Conservation (phyloP, 2,329 filamentous ascomycete genomes). For the Aphanocladium album region DNA sequence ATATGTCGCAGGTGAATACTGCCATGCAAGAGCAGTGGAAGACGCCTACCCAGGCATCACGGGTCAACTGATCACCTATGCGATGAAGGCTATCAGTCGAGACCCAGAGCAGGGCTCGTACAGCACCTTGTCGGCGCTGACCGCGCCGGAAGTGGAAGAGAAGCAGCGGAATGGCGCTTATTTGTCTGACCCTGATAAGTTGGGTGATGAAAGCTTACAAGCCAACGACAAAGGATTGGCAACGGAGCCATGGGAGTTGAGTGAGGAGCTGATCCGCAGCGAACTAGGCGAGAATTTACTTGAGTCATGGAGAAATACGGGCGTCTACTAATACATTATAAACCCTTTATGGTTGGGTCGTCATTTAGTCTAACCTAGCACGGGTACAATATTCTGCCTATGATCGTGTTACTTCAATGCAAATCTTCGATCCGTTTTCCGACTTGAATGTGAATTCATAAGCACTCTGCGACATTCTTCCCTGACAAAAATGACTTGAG, state of each 20-base stretch:
- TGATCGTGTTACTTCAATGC: too few species aligned
- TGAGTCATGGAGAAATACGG: neutral
- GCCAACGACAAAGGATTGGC: constrained; percentile 35
- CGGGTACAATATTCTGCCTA: too few species aligned
- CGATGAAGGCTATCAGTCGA: constrained; percentile 30
- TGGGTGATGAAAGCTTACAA: constrained; percentile 34
- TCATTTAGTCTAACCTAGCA: too few species aligned
- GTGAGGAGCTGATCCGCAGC: constrained; percentile 32
- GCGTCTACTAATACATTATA: too few species aligned
- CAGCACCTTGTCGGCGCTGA: constrained; percentile 38
- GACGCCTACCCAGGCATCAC: constrained; percentile 37
- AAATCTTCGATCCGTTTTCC: too few species aligned
- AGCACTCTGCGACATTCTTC: too few species aligned
- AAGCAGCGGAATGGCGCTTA: constrained; percentile 39
- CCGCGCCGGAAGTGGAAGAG: constrained; percentile 35
- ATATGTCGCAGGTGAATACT: constrained; percentile 34
- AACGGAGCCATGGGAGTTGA: constrained; percentile 34
- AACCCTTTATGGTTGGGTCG: too few species aligned
- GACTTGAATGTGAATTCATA: too few species aligned
- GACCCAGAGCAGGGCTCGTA: constrained; percentile 38
- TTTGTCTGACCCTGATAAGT: constrained; percentile 33
- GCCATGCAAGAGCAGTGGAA: constrained; percentile 43
- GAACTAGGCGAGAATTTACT: constrained; percentile 36
- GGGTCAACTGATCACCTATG: constrained; percentile 32
- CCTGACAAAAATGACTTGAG: too few species aligned